Conservation (phyloP, 805 yeast species). For the Metschnikowia corniflorae region DNA sequence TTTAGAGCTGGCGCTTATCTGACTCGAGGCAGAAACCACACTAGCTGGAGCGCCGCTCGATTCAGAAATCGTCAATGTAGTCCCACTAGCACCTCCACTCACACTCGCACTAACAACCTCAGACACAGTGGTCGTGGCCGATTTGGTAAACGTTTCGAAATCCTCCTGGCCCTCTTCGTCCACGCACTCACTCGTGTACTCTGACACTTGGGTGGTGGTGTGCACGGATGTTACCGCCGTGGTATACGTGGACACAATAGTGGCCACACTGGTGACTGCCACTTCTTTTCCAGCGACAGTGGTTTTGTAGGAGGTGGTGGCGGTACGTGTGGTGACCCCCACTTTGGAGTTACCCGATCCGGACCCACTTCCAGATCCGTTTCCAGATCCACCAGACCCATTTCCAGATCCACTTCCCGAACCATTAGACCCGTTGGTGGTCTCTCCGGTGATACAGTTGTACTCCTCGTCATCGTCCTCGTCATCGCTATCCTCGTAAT, state of each 20-base stretch:
- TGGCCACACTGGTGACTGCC: conserved; percentile 9
- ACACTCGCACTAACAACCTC: not conserved
- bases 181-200: conserved; percentile 14
- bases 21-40: no score
- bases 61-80: not conserved
- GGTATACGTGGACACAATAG: conserved; percentile 12
- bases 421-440: not conserved
- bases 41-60: no score
- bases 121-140: not conserved
- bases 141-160: not conserved
- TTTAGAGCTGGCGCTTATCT: no score
- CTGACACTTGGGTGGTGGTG: conserved; percentile 9
- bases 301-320: conserved; percentile 13
- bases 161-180: conserved; percentile 15
- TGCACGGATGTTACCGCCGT: conserved; percentile 2
- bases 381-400: not conserved
- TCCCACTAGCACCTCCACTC: no score
- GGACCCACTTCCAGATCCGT: not conserved
- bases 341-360: not conserved
- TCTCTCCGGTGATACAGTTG: conserved; percentile 4
- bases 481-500: conserved; percentile 17
- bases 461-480: conserved; percentile 13
- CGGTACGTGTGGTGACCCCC: conserved; percentile 12
- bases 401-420: not conserved
- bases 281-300: conserved; percentile 14